Evolutionary conservation across 1,284 basidiomycete species (phyloP), one percentile per base, ranked within the genome.

Genomic region (Gyrodon tennesseensis): DNA sequence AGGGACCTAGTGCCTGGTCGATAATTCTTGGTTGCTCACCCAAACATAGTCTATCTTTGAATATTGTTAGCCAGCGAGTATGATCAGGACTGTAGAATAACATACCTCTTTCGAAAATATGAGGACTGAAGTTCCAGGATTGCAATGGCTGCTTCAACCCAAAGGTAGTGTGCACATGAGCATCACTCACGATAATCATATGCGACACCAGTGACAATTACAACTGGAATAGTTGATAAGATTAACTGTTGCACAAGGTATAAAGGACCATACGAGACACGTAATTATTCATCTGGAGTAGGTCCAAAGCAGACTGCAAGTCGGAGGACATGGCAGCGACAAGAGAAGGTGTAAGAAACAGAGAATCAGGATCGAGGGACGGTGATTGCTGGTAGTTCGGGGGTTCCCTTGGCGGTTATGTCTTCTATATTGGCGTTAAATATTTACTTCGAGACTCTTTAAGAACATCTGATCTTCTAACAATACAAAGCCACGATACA

Each of bases 71-170:
- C 34, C 34, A 34, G 11, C 34, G 11, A 34, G 11, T 34, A 34
- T 5, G 34, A 34, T 34, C 34, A 34, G 34, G 34, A 34, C 34
- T 34, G 34, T 34, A 11, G 34, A 34, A 34, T 19, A 11, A 51
- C 18, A 16, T 41, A 68, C 65, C 67, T 69, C 68, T 46, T 44
- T 44, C 9, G 69, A 48, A 39, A 69, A 52, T 0, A 39, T 59
- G n/a, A 69, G 69, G 44, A 71, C 68, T 69, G 13, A 3, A 41
- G 40, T 41, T 12, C 15, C 7, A 19, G 40, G 31, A 21, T 29
- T 31, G 23, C 34, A 11, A n/a, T 25, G 1, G 5, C 25, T 13
- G 23, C 5, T 34, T 43, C 9, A n/a, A 11, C 34, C 34, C 34
- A 34, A 34, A 34, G 34, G 34, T 34, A 34, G 34, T n/a, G n/a